Conservation (phyloP, 306 rosid species). For the Psophocarpus tetragonolobus region DNA sequence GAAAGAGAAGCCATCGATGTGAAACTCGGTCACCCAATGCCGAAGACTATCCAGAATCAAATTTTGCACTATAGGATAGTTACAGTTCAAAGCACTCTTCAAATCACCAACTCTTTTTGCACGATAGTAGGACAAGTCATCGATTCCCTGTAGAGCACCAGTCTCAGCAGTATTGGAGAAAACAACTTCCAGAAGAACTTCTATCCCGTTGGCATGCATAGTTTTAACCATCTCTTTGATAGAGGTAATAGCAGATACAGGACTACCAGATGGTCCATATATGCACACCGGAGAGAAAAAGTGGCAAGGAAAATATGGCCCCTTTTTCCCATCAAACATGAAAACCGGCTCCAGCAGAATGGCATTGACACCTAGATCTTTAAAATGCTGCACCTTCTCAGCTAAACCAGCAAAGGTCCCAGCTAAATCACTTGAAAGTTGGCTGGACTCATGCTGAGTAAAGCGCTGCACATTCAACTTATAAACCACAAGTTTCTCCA, state of each 20-base stretch:
- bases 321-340: conserved; percentile 67
- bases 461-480: conserved; percentile 70
- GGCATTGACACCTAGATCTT: conserved; percentile 76
- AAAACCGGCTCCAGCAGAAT: conserved; percentile 80
- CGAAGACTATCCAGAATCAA: conserved; percentile 78
- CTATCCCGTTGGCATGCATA: conserved; percentile 83
- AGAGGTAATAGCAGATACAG: conserved; percentile 60
- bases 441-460: conserved; percentile 67
- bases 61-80: conserved; percentile 77
- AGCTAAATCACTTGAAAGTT: conserved; percentile 57
- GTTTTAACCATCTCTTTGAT: conserved; percentile 83
- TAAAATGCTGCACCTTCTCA: conserved; percentile 72
- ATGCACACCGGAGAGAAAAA: conserved; percentile 69
- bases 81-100: conserved; percentile 66
- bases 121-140: conserved; percentile 64
- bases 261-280: conserved; percentile 67
- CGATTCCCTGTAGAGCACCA: conserved; percentile 81
- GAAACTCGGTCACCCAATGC: conserved; percentile 90
- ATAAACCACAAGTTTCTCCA: conserved; percentile 69
- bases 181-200: conserved; percentile 90
- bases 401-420: conserved; percentile 89
- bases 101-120: conserved; percentile 38
- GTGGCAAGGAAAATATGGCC: conserved; percentile 84
- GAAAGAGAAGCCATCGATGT: conserved; percentile 89
- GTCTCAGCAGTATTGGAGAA: conserved; percentile 67